Evolutionary conservation across 345 rosid genomes (phyloP), one percentile per base, ranked within the genome.

Genomic region (Pistacia integerrima): DNA sequence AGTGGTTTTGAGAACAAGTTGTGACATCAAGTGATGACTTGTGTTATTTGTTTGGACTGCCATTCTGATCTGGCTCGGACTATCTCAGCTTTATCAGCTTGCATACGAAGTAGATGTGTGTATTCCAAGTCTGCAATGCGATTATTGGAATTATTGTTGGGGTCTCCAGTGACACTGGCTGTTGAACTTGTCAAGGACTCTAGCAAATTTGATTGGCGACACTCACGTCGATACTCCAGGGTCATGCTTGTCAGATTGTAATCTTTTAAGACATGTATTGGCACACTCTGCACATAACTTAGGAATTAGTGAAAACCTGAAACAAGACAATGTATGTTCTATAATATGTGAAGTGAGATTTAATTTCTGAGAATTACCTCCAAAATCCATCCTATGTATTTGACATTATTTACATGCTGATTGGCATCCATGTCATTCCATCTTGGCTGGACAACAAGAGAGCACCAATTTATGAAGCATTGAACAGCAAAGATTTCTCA

Each of bases 351-450:
- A 41, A 41, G 46, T 41, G 46, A 41, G 46, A 41, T 5, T 41
- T 8, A 41, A 41, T 7, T 41, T 41, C 46, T 1, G 8, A 41
- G 46, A 41, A 28, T 14, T 73, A 89, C 93, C 90, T 91, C 95
- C 33, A 91, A 82, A 68, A 89, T 86, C 94, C 94, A 91, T 46
- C 90, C 89, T 28, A 91, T 83, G 84, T 91, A 91, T 73, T 91
- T 91, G 46, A 89, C 93, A 78, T 91, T 91, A 82, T 89, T 91
- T 38, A 91, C 94, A 41, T 91, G 94, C 76, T 89, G 94, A 75
- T 91, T 91, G 65, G 86, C 85, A 81, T 91, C 94, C 82, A 91
- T 76, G 74, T 91, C 94, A 69, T 78, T 91, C 94, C 94, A 86
- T 74, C 89, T 83, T 33, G 94, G 91, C 94, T 91, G 90, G 35